phyloP scores from a whole-genome alignment of 306 rosid species.

The Pyrus pyrifolia region DNA sequence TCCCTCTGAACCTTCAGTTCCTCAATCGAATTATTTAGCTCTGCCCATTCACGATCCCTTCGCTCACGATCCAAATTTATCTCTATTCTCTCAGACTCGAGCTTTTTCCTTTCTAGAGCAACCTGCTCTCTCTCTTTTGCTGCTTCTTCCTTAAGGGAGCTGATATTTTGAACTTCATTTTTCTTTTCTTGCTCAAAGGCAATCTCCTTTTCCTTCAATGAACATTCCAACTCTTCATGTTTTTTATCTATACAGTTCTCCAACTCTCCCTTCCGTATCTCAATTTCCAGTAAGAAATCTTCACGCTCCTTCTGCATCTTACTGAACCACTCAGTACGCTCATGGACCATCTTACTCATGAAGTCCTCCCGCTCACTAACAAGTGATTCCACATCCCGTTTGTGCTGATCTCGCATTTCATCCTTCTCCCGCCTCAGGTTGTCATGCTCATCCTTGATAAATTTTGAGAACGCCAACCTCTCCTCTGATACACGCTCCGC shows the following conservation, averaged over 20 bases:
- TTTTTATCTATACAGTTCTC: conserved; percentile 78
- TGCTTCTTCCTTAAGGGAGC: conserved; percentile 63
- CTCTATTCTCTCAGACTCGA: conserved; percentile 64
- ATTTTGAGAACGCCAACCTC: conserved; percentile 56
- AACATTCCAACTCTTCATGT: conserved; percentile 82
- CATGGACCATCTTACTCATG: conserved; percentile 74
- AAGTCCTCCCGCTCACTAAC: conserved; percentile 71
- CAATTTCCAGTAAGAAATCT: conserved; percentile 71
- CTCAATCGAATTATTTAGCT: conserved; percentile 67
- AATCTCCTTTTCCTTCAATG: conserved; percentile 61
- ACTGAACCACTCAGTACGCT: conserved; percentile 78
- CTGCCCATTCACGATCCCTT: conserved; percentile 90
- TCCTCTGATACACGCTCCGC: conserved; percentile 60
- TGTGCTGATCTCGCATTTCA: conserved; percentile 59
- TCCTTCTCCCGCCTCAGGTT: conserved; percentile 60
- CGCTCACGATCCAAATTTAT: conserved; percentile 77
- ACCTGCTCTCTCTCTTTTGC: conserved; percentile 69
- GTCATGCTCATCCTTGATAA: conserved; percentile 70
- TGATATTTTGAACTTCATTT: conserved; percentile 48
- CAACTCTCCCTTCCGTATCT: conserved; percentile 63
- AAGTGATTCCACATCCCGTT: conserved; percentile 56
- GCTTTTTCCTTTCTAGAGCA: conserved; percentile 68
- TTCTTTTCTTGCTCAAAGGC: conserved; percentile 79
- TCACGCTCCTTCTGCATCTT: conserved; percentile 87
- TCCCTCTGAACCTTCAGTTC: conserved; percentile 85